Evolutionary conservation across 306 rosid species (phyloP).

Genomic region (Crataegus laevigata): DNA sequence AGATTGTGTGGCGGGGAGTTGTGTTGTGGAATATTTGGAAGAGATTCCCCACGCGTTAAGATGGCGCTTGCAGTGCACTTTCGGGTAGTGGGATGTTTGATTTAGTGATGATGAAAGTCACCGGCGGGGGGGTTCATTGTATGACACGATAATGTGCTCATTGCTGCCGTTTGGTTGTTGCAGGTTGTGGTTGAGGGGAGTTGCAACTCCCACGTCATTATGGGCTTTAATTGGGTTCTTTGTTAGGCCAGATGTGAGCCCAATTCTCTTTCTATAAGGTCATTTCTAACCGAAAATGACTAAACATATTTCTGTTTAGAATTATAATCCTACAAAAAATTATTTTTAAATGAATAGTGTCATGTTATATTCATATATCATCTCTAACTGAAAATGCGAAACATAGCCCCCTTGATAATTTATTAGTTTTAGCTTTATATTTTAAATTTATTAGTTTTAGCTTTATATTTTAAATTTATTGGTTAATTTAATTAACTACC

Average conservation of each 20-base stretch:
- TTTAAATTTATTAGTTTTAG: no score
- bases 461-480: no score
- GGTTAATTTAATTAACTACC: no score
- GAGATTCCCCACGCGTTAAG: constrained; percentile 11
- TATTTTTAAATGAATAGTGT: no score
- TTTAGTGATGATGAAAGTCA: not conserved
- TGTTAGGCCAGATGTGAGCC: not conserved
- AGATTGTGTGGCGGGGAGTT: constrained; percentile 34
- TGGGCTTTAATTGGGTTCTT: not conserved
- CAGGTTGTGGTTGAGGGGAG: not conserved
- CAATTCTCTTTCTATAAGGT: not conserved
- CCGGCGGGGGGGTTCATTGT: not conserved
- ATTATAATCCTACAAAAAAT: no score
- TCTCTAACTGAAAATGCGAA: no score
- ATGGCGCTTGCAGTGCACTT: constrained; percentile 4
- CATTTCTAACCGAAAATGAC: no score
- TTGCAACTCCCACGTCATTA: not conserved
- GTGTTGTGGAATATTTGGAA: constrained; percentile 21
- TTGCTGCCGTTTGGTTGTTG: not conserved
- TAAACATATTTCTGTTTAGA: no score
- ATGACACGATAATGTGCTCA: constrained; percentile 22
- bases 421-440: no score
- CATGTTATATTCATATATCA: no score
- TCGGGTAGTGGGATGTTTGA: not conserved
- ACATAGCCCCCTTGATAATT: no score